Evolutionary conservation across 495 filamentous ascomycete genomes (phyloP), one percentile per base, ranked within the genome.

Genomic region (Penicillium herquei): DNA sequence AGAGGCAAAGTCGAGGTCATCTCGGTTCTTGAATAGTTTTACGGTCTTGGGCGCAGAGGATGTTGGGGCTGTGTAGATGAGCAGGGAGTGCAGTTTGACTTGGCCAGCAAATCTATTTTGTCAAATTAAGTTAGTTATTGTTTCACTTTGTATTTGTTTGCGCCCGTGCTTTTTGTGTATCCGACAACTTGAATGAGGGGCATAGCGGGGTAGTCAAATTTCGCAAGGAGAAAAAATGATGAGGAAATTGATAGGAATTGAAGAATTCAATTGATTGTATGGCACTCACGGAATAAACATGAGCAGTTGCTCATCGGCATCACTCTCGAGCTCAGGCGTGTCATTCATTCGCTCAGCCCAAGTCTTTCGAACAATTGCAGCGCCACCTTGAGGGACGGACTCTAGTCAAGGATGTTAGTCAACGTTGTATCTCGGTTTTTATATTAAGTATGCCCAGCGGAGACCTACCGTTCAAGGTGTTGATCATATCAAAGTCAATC

Each of bases 291-390:
- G 95, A 17, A 98, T 81, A 63, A 87, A 84, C 74, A 98, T 88
- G 34, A 98, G 65, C n/a, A 98, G 57, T 74, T 98, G 91, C 77
- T 96, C 94, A 65, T 98, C 94, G 0, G 86, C 84, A 67, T 93
- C 89, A 55, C 91, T 96, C 66, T 78, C 81, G 11, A 98, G 79
- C 70, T 92, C 86, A 0, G 89, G 89, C 57, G 85, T 74, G 9
- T 79, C 67, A 30, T 85, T 70, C 54, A 97, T 60, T 52, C 94
- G 76, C 68, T 96, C 85, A 5, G 82, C 78, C 92, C 92, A 98
- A 42, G 90, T 88, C 74, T 98, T 98, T 70, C 89, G 81, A n/a
- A 92, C 80, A 48, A 97, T 82, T 1, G 81, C 84, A 51, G 78
- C 79, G 34, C 91, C 94, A 3, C 88, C 84, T 39, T 84, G 82